Conservation (phyloP, 1,284 basidiomycete species). For the Xerocomus nothofagi region DNA sequence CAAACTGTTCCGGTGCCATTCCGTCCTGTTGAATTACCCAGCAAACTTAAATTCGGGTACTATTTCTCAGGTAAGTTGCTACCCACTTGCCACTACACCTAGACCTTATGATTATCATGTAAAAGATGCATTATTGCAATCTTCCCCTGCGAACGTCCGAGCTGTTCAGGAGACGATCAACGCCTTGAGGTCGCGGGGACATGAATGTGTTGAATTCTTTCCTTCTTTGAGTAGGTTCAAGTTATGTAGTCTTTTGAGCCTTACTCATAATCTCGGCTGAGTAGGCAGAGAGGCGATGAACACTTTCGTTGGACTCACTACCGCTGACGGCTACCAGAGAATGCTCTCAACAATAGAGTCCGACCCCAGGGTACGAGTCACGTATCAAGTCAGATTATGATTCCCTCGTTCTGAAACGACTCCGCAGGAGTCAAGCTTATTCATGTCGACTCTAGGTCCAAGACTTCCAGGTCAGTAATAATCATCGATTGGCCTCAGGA, state of each 20-base stretch:
- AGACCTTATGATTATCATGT: slow-evolving; percentile 1
- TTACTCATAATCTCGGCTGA: slow-evolving; percentile 1
- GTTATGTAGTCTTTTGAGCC: not conserved
- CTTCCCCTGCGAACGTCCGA: slow-evolving; percentile 77
- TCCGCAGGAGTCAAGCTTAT: slow-evolving; percentile 53
- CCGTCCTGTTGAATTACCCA: slow-evolving; percentile 51
- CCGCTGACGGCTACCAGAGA: slow-evolving; percentile 77
- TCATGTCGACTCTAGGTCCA: slow-evolving; percentile 60
- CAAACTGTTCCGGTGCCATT: slow-evolving; percentile 59
- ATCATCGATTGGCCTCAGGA: not conserved
- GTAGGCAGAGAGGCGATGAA: slow-evolving; percentile 54
- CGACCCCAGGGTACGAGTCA: slow-evolving; percentile 61
- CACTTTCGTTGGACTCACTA: slow-evolving; percentile 68
- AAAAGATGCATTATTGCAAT: slow-evolving; percentile 64
- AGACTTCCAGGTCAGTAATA: slow-evolving; percentile 51
- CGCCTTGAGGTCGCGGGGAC: slow-evolving; percentile 65
- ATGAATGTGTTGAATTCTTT: slow-evolving; percentile 75
- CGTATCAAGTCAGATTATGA: not conserved
- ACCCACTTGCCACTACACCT: not conserved
- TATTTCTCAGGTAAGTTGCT: slow-evolving; percentile 55
- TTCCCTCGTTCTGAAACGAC: not conserved
- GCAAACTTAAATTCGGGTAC: slow-evolving; percentile 71
- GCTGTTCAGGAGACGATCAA: slow-evolving; percentile 78
- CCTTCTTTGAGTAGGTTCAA: slow-evolving; percentile 46
- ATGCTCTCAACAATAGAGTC: slow-evolving; percentile 65